Conservation (phyloP, 805 yeast genomes). For the Phaffomyces antillensis region DNA sequence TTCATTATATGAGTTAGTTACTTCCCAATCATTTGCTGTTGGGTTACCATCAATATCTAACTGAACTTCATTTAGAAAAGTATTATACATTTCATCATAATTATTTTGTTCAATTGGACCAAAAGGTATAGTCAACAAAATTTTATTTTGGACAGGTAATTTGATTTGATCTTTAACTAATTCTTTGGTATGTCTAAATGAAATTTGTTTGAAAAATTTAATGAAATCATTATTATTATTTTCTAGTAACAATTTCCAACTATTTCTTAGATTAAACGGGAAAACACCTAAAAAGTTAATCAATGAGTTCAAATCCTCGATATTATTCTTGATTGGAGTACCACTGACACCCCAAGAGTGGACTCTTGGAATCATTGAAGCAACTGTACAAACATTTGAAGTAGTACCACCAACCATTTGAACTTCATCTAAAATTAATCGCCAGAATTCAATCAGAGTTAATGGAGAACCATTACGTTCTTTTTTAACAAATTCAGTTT, state of each 20-base stretch:
- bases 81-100: constrained; percentile 55
- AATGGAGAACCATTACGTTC: constrained; percentile 72
- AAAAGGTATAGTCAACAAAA: constrained; percentile 65
- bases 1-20: constrained; percentile 31
- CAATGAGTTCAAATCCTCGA: constrained; percentile 65
- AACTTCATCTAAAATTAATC: constrained; percentile 88
- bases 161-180: constrained; percentile 72
- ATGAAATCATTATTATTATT: constrained; percentile 32
- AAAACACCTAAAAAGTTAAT: constrained; percentile 55
- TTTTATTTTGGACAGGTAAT: constrained; percentile 73
- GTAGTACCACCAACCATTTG: constrained; percentile 79
- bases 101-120: constrained; percentile 80
- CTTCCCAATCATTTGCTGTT: constrained; percentile 38
- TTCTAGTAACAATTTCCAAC: constrained; percentile 12
- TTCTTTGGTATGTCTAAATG: constrained; percentile 77
- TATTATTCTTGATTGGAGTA: constrained; percentile 69
- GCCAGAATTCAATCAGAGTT: constrained; percentile 76
- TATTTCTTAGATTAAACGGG: constrained; percentile 43
- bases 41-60: constrained; percentile 42
- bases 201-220: constrained; percentile 44
- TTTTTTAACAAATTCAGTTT: background rate
- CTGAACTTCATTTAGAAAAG: constrained; percentile 53
- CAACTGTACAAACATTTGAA: constrained; percentile 73
- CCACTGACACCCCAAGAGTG: constrained; percentile 99
- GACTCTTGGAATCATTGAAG: constrained; percentile 69